A percentile compares a stretch with the other conserved stretches of the same genome.
phyloP scores from a whole-genome alignment of 768 basidiomycete species.

The Leucosporidium creatinivorum region DNA sequence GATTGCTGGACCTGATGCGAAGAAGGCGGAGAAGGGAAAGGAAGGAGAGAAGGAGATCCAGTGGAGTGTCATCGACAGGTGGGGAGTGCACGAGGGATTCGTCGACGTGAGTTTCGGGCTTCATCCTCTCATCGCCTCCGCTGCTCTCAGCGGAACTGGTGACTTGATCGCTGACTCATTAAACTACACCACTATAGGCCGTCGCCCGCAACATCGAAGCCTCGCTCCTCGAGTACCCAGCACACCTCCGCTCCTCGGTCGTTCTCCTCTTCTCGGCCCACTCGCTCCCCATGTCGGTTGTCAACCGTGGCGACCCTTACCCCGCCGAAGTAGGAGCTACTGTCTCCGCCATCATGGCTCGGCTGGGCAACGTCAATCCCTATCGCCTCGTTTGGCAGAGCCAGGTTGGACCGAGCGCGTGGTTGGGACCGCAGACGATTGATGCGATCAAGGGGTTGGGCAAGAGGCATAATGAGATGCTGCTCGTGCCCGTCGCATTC shows the following conservation, averaged over 20 bases:
- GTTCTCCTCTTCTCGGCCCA: conserved; percentile 94
- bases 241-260: conserved; percentile 59
- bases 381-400: conserved; percentile 97
- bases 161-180: conserved; percentile 5
- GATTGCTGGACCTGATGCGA: conserved; percentile 20
- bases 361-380: conserved; percentile 60
- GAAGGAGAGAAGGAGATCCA: conserved; percentile 62
- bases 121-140: not conserved
- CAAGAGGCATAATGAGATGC: conserved; percentile 46
- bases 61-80: conserved; percentile 97
- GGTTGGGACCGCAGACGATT: conserved; percentile 95
- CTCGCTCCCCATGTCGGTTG: conserved; percentile 93
- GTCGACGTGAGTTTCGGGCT: conserved; percentile 60
- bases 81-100: conserved; percentile 92
- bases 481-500: conserved; percentile 93
- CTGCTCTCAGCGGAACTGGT: not conserved
- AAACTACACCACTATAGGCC: conserved; percentile 53
- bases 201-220: conserved; percentile 80
- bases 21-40: conserved; percentile 40
- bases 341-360: conserved; percentile 86
- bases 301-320: conserved; percentile 98
- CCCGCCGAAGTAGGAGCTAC: conserved; percentile 89
- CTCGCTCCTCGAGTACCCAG: conserved; percentile 70
- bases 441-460: conserved; percentile 68
- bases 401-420: conserved; percentile 91